Evolutionary conservation across 2,329 filamentous ascomycete species (phyloP).

Genomic region (Fusarium chuoi): DNA sequence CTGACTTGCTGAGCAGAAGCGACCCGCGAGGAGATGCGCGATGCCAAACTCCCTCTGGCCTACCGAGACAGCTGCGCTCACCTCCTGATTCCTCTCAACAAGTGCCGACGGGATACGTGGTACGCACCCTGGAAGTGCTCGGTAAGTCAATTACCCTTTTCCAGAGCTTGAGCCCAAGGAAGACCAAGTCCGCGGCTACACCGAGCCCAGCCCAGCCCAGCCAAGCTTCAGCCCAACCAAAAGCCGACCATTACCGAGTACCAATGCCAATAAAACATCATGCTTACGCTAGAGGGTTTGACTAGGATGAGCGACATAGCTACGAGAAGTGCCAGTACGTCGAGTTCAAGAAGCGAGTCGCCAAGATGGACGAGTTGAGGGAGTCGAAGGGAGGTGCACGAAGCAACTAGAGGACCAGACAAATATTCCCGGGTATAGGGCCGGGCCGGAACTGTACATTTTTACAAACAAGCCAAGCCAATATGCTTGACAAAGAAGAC

Average conservation of each 20-base stretch:
- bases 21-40: slow-evolving; percentile 92
- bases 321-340: slow-evolving; percentile 99
- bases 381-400: slow-evolving; percentile 84
- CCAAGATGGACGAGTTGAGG: slow-evolving; percentile 97
- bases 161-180: slow-evolving; percentile 5
- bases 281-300: slow-evolving; percentile 37
- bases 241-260: slow-evolving; percentile 22
- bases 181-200: slow-evolving; percentile 4
- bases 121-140: slow-evolving; percentile 98
- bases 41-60: slow-evolving; percentile 84
- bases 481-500: slow-evolving; percentile 36
- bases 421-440: slow-evolving; percentile 18
- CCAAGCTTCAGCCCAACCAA: slow-evolving; percentile 6
- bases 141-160: slow-evolving; percentile 66
- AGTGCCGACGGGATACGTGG: slow-evolving; percentile 90
- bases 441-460: slow-evolving; percentile 47
- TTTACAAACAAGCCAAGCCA: slow-evolving; percentile 43
- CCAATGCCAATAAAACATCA: slow-evolving; percentile 11
- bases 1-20: slow-evolving; percentile 64
- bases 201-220: background rate
- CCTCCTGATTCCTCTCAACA: slow-evolving; percentile 94
- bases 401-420: slow-evolving; percentile 74
- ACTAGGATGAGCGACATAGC: slow-evolving; percentile 90
- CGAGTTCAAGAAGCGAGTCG: slow-evolving; percentile 98
- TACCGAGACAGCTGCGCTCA: slow-evolving; percentile 97